Evolutionary conservation across 2,329 filamentous ascomycete genomes (phyloP).

Genomic region (Paecilomyces sp.): DNA sequence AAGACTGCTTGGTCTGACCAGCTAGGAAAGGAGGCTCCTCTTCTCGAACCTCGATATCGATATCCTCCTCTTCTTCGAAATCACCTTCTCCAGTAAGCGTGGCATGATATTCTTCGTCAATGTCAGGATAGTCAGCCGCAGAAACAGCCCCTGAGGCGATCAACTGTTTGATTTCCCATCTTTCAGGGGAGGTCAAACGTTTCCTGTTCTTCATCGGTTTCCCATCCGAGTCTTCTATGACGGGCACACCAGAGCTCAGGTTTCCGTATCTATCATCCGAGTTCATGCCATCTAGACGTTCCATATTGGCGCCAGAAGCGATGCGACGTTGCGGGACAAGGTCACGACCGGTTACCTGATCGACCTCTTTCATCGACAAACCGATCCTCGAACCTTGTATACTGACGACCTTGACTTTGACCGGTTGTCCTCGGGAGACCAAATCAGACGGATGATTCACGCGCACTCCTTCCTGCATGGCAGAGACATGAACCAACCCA

Average conservation of each 20-base stretch:
- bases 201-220: conserved; percentile 64
- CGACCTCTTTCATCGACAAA: conserved; percentile 94
- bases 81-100: conserved; percentile 78
- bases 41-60: conserved; percentile 93
- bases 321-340: conserved; percentile 70
- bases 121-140: conserved; percentile 85
- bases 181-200: conserved; percentile 88
- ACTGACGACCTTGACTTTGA: conserved; percentile 89
- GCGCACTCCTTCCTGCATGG: conserved; percentile 73
- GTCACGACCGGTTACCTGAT: conserved; percentile 81
- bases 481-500: conserved; percentile 88
- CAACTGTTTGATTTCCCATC: conserved; percentile 95
- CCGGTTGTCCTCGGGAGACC: conserved; percentile 68
- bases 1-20: conserved; percentile 91
- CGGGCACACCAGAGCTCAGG: conserved; percentile 48
- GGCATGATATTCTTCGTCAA: conserved; percentile 89
- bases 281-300: conserved; percentile 61
- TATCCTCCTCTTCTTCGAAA: conserved; percentile 89
- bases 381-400: conserved; percentile 77
- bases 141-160: conserved; percentile 93
- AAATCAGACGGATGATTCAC: conserved; percentile 91
- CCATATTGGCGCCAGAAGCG: conserved; percentile 84
- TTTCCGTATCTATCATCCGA: conserved; percentile 50
- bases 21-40: conserved; percentile 95
- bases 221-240: conserved; percentile 56